phyloP scores from a whole-genome alignment of 148 eudicot species.

The Silene conica region DNA sequence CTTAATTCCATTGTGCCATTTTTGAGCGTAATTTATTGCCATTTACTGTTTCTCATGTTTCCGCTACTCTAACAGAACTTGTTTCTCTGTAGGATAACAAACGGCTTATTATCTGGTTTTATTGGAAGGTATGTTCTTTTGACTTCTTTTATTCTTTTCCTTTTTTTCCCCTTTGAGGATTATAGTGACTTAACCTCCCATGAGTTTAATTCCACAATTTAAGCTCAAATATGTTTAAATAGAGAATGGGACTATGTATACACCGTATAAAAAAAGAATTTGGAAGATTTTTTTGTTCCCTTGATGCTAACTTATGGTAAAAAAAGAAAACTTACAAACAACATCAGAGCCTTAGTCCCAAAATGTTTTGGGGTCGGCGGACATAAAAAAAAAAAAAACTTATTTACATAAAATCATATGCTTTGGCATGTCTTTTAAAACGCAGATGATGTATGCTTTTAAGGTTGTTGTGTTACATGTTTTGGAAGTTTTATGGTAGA shows the following conservation, averaged over 20 bases:
- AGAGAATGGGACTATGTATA: background rate
- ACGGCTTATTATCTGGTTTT: constrained; percentile 94
- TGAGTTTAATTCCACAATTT: background rate
- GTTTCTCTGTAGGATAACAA: constrained; percentile 65
- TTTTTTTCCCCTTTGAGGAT: constrained; percentile 1
- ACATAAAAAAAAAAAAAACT: background rate
- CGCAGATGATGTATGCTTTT: background rate
- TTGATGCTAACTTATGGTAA: background rate
- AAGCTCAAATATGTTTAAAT: background rate
- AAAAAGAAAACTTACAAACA: too few relatives aligned
- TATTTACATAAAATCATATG: background rate
- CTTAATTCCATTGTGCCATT: background rate
- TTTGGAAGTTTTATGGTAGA: background rate
- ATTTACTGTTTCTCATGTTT: background rate
- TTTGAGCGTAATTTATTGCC: background rate
- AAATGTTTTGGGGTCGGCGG: too few relatives aligned
- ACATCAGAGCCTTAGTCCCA: too few relatives aligned
- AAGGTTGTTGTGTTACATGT: background rate
- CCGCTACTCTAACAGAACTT: constrained; percentile 11
- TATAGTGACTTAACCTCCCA: background rate
- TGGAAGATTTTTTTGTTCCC: background rate
- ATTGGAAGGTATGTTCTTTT: constrained; percentile 71
- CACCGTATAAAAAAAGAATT: background rate
- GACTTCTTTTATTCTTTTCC: background rate
- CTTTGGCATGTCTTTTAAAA: background rate